Percentiles rank a stretch among this genome's conserved stretches.
These are phyloP conservation scores for Calcarisporium arbuscula DNA, from an alignment of 2,329 filamentous ascomycete species.

Conservation along the genomic window DNA sequence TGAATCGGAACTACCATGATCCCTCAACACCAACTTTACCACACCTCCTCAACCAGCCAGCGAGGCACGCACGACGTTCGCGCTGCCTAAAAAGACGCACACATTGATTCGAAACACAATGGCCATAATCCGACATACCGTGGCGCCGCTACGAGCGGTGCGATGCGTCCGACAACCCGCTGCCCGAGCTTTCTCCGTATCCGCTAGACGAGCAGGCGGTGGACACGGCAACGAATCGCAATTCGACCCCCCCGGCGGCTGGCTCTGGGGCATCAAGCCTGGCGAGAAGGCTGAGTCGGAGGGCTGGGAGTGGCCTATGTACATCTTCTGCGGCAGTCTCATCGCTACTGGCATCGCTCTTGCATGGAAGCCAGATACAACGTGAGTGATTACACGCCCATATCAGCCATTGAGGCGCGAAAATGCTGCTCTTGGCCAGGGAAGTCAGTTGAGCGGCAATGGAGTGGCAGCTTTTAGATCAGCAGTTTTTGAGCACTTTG, in stretches of 20 bases:
- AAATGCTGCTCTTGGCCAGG: conserved; percentile 5
- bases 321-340: conserved; percentile 76
- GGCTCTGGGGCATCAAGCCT: conserved; percentile 90
- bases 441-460: too few relatives aligned
- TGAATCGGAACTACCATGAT: too few relatives aligned
- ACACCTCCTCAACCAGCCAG: too few relatives aligned
- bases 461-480: too few relatives aligned
- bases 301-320: conserved; percentile 87
- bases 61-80: too few relatives aligned
- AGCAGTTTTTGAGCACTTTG: too few relatives aligned
- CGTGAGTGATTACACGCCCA: too few relatives aligned
- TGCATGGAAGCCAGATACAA: conserved; percentile 97
- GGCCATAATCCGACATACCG: conserved; percentile 29
- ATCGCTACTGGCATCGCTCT: conserved; percentile 70
- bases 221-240: conserved; percentile 56
- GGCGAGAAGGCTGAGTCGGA: conserved; percentile 94
- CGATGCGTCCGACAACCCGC: conserved; percentile 30
- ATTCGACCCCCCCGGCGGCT: conserved; percentile 85
- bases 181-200: conserved; percentile 37
- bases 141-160: conserved; percentile 29
- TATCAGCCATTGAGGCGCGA: too few relatives aligned
- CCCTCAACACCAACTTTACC: too few relatives aligned
- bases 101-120: conserved; percentile 21
- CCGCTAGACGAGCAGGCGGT: conserved; percentile 33
- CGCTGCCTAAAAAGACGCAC: too few relatives aligned